Conservation (phyloP, 1,284 basidiomycete species). For the Ceraceosorus guamensis region DNA sequence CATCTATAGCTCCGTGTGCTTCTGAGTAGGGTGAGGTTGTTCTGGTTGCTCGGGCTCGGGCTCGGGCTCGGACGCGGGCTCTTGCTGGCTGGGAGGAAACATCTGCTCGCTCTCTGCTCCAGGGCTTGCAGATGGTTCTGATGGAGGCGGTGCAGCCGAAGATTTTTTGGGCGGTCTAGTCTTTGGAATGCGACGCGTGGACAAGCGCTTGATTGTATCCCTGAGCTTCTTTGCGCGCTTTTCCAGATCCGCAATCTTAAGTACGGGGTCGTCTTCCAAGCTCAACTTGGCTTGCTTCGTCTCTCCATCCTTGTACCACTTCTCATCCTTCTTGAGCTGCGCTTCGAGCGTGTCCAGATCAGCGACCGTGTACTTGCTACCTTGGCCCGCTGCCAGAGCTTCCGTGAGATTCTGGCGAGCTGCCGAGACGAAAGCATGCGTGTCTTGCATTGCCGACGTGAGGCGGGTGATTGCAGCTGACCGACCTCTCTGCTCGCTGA, state of each 20-base stretch:
- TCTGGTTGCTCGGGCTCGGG: too few relatives aligned
- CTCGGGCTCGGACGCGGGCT: too few relatives aligned
- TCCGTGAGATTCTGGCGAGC: conserved; percentile 59
- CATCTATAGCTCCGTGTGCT: too few relatives aligned
- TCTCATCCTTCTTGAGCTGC: conserved; percentile 31
- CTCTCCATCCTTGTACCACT: conserved; percentile 43
- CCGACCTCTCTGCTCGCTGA: conserved; percentile 70
- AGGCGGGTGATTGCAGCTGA: conserved; percentile 60
- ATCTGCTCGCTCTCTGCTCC: too few relatives aligned
- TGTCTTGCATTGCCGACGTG: conserved; percentile 59
- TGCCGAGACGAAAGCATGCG: conserved; percentile 70
- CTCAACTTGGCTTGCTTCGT: conserved; percentile 29
- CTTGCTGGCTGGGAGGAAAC: too few relatives aligned
- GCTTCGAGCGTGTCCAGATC: conserved; percentile 40
- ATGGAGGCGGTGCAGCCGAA: too few relatives aligned
- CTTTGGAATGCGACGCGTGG: conserved; percentile 39
- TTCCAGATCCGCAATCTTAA: conserved; percentile 40
- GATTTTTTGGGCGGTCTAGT: conserved; percentile 33
- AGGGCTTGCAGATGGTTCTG: too few relatives aligned
- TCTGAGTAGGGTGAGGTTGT: too few relatives aligned
- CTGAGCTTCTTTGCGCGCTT: conserved; percentile 36
- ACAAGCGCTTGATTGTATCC: conserved; percentile 37
- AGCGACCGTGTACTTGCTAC: conserved; percentile 41
- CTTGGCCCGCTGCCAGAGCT: conserved; percentile 54
- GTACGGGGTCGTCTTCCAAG: conserved; percentile 37